These are phyloP conservation scores for Hypoxylon sp. DNA, from an alignment of 2,329 filamentous ascomycete species.

Conservation along the genomic window DNA sequence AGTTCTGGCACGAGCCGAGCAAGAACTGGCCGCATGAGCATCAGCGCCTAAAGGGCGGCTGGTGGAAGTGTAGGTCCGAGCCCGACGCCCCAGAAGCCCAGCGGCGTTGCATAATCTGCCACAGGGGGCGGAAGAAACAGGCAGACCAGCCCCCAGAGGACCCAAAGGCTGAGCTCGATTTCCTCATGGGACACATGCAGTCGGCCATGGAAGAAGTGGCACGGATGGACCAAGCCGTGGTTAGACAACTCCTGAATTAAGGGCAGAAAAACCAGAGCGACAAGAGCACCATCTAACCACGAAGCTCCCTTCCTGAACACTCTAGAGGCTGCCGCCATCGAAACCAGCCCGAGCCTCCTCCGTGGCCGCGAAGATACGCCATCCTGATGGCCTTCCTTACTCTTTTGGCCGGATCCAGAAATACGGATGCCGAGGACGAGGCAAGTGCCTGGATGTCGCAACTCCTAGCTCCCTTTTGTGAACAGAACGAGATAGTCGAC, in stretches of 20 bases:
- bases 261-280: not conserved
- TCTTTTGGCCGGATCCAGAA: not conserved
- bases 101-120: conserved; percentile 17
- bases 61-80: conserved; percentile 38
- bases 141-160: not conserved
- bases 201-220: conserved; percentile 33
- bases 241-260: not conserved
- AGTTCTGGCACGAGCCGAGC: conserved; percentile 37
- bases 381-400: not conserved
- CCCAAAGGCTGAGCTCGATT: conserved; percentile 6
- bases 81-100: conserved; percentile 21
- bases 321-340: not conserved
- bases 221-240: conserved; percentile 27
- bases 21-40: conserved; percentile 33
- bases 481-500: too few relatives aligned
- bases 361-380: not conserved
- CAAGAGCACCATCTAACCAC: not conserved
- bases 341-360: not conserved
- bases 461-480: too few relatives aligned
- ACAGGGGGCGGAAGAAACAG: not conserved
- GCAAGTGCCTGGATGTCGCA: too few relatives aligned
- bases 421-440: too few relatives aligned
- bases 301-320: not conserved
- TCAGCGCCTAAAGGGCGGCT: conserved; percentile 35
- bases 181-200: conserved; percentile 24